phyloP scores from a whole-genome alignment of 495 filamentous ascomycete genomes.

The Penicillium diatomitis region DNA sequence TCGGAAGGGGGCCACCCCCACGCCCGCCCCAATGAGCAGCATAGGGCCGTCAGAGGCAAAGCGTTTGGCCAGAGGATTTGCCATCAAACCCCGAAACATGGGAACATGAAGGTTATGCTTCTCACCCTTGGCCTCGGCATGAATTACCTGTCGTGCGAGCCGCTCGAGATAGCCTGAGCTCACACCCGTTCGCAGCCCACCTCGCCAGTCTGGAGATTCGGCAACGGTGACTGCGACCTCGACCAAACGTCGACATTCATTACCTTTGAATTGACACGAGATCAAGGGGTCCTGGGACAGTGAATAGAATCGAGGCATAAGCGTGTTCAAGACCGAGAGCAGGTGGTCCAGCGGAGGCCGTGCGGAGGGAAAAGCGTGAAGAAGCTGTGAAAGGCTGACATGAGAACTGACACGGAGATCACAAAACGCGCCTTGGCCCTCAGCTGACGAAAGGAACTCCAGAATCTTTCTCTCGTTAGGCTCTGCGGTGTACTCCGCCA shows the following conservation, averaged over 20 bases:
- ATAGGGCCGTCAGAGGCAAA: constrained; percentile 91
- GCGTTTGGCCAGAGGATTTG: constrained; percentile 83
- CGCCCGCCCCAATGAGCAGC: constrained; percentile 93
- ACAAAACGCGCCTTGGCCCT: constrained; percentile 90
- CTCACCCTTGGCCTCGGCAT: constrained; percentile 45
- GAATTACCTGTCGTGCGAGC: constrained; percentile 59
- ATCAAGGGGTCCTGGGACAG: constrained; percentile 91
- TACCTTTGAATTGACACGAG: constrained; percentile 57
- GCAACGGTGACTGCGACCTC: constrained; percentile 94
- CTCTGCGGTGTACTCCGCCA: constrained; percentile 77
- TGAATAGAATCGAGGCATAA: constrained; percentile 98
- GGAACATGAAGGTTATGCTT: constrained; percentile 63
- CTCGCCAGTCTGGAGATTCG: constrained; percentile 71
- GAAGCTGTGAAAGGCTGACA: constrained; percentile 71
- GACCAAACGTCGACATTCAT: constrained; percentile 69
- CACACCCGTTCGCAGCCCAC: constrained; percentile 56
- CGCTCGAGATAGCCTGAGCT: constrained; percentile 82
- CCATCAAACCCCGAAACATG: constrained; percentile 99
- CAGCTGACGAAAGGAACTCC: constrained; percentile 72
- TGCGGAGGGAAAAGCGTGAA: constrained; percentile 85
- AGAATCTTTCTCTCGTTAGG: constrained; percentile 80
- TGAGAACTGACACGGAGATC: constrained; percentile 87
- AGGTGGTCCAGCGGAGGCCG: constrained; percentile 77
- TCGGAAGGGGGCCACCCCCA: constrained; percentile 93
- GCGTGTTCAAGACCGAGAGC: constrained; percentile 66